Conservation (phyloP, 495 filamentous ascomycete genomes). For the Sabuloglossum arenarium region DNA sequence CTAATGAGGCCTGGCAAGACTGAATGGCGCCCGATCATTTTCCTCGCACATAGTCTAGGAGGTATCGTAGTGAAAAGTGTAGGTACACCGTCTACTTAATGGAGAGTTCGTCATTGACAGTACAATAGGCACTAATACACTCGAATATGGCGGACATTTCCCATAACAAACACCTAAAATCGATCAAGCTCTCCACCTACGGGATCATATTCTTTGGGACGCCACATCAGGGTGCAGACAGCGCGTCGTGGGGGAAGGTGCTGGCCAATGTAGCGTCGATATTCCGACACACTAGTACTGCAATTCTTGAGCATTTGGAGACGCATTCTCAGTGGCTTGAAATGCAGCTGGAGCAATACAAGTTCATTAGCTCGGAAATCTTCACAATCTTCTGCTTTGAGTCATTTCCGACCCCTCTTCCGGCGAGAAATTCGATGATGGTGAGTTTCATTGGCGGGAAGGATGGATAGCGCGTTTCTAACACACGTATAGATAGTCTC, state of each 20-base stretch:
- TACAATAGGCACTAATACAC: constrained; percentile 30
- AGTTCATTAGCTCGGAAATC: background rate
- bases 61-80: constrained; percentile 61
- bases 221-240: constrained; percentile 56
- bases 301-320: constrained; percentile 15
- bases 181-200: constrained; percentile 65
- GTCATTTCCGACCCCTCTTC: background rate
- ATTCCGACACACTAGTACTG: constrained; percentile 12
- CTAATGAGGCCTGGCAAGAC: constrained; percentile 12
- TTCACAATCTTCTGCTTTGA: background rate
- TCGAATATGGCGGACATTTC: constrained; percentile 42
- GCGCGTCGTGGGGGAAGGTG: constrained; percentile 47
- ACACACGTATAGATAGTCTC: too few relatives aligned
- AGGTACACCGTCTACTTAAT: constrained; percentile 4
- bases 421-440: background rate
- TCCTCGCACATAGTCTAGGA: constrained; percentile 65
- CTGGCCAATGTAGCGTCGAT: constrained; percentile 17
- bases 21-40: constrained; percentile 51
- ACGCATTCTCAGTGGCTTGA: constrained; percentile 18
- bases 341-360: constrained; percentile 16
- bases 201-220: constrained; percentile 75
- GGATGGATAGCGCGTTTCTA: too few relatives aligned
- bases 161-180: constrained; percentile 52
- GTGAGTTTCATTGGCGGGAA: background rate
- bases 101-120: background rate